Percentiles rank a stretch among this genome's conserved stretches.
Conservation (phyloP, 441 rosid genomes). For the Pelargonium fulgidum region DNA sequence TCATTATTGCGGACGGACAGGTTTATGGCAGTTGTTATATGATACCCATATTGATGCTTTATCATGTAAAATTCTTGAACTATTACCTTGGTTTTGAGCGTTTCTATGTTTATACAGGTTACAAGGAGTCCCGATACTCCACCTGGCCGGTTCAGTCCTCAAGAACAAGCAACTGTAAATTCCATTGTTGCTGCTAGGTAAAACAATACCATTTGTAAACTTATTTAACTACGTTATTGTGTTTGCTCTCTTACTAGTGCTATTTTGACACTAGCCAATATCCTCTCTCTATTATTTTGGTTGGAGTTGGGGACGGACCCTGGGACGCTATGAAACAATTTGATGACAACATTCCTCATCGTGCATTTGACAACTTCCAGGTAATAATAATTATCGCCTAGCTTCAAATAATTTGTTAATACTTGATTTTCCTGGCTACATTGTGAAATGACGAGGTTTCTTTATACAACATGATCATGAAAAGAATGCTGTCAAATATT, state of each 20-base stretch:
- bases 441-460: too few relatives aligned
- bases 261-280: constrained; percentile 41
- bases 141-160: constrained; percentile 57
- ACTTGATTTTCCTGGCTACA: too few relatives aligned
- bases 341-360: constrained; percentile 83
- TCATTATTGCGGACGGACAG: constrained; percentile 93
- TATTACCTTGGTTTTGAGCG: background rate
- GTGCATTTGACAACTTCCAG: constrained; percentile 91
- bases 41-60: background rate
- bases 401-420: too few relatives aligned
- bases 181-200: constrained; percentile 89
- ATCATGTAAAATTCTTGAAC: background rate
- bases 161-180: constrained; percentile 71
- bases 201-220: constrained; percentile 15
- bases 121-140: constrained; percentile 58
- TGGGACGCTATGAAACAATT: constrained; percentile 88
- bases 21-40: constrained; percentile 23
- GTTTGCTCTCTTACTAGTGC: constrained; percentile 19
- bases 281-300: constrained; percentile 79
- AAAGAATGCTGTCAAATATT: too few relatives aligned
- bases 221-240: constrained; percentile 10
- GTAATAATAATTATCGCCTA: constrained; percentile 27
- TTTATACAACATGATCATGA: too few relatives aligned
- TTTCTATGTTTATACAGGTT: constrained; percentile 35
- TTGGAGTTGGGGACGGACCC: constrained; percentile 98